phyloP scores from a whole-genome alignment of 257 asterid genomes.

The Plantago ovata region DNA sequence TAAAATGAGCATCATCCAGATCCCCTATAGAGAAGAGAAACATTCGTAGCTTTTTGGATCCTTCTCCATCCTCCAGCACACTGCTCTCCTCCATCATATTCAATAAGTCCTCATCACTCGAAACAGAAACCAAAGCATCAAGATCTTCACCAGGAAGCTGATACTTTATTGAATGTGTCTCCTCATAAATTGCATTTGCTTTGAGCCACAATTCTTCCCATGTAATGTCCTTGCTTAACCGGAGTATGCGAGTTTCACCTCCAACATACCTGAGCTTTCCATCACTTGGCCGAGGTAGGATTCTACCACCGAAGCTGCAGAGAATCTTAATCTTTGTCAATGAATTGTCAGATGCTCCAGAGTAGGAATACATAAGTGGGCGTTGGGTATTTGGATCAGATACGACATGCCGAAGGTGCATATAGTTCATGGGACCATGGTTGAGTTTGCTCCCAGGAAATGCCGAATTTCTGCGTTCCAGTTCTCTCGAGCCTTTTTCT shows the following conservation, averaged over 20 bases:
- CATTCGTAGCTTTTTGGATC: constrained; percentile 62
- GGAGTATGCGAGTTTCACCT: constrained; percentile 86
- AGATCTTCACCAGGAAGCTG: constrained; percentile 98
- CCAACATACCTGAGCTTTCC: constrained; percentile 93
- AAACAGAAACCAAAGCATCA: constrained; percentile 84
- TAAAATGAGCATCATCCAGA: constrained; percentile 59
- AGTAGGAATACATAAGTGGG: constrained; percentile 36
- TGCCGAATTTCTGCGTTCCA: constrained; percentile 37
- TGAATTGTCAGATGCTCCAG: constrained; percentile 55
- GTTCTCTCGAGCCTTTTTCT: constrained; percentile 38
- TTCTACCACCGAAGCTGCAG: constrained; percentile 91
- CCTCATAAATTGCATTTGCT: constrained; percentile 47
- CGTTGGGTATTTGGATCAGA: constrained; percentile 37
- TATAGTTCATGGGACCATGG: constrained; percentile 34
- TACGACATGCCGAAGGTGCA: constrained; percentile 31
- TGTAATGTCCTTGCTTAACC: constrained; percentile 61
- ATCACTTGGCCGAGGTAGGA: constrained; percentile 89
- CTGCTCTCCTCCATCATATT: constrained; percentile 95
- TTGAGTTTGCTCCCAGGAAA: constrained; percentile 36
- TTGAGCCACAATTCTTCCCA: constrained; percentile 71
- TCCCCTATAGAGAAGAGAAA: constrained; percentile 71
- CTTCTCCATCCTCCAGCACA: constrained; percentile 48
- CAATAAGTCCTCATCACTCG: constrained; percentile 79
- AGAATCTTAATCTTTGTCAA: constrained; percentile 59
- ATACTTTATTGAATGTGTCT: constrained; percentile 60